Conservation (phyloP, 352 stramenopile species). For the Labyrinthula sp. region DNA sequence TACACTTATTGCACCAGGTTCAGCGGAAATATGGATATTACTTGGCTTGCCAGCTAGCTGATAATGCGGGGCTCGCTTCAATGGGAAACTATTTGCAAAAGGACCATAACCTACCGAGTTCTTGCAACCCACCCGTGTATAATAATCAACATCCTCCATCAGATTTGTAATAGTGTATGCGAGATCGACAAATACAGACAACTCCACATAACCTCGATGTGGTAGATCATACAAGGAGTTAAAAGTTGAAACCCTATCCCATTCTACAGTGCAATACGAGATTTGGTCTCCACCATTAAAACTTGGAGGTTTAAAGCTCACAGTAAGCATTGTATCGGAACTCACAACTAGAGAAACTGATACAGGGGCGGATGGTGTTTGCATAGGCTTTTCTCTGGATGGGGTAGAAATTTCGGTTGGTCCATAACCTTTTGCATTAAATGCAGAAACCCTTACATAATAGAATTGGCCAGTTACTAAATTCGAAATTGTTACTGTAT, state of each 20-base stretch:
- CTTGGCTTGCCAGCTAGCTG: conserved; percentile 51
- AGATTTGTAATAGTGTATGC: conserved; percentile 40
- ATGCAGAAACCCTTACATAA: conserved; percentile 69
- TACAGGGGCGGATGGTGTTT: conserved; percentile 44
- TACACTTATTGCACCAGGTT: conserved; percentile 58
- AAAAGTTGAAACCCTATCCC: conserved; percentile 40
- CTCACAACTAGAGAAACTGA: conserved; percentile 40
- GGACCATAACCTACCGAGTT: conserved; percentile 50
- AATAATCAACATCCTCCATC: conserved; percentile 40
- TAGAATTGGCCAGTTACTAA: conserved; percentile 41
- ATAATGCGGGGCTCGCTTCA: conserved; percentile 44
- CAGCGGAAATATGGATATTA: conserved; percentile 42
- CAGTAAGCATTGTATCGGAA: conserved; percentile 45
- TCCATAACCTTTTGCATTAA: conserved; percentile 51
- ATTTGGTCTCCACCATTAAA: conserved; percentile 38
- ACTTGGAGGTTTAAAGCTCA: conserved; percentile 45
- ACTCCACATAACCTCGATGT: conserved; percentile 8
- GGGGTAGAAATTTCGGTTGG: conserved; percentile 48
- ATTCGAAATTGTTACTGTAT: conserved; percentile 33
- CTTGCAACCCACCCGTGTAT: conserved; percentile 49
- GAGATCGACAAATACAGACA: conserved; percentile 21
- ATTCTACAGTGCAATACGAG: conserved; percentile 24
- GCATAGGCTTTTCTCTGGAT: conserved; percentile 45
- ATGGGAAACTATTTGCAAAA: conserved; percentile 36
- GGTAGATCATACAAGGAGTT: conserved; percentile 35